Percentiles rank a stretch among this genome's conserved stretches.
These are phyloP conservation scores for Bromus sterilis DNA, from an alignment of 176 grass and related monocot species.

Conservation along the genomic window DNA sequence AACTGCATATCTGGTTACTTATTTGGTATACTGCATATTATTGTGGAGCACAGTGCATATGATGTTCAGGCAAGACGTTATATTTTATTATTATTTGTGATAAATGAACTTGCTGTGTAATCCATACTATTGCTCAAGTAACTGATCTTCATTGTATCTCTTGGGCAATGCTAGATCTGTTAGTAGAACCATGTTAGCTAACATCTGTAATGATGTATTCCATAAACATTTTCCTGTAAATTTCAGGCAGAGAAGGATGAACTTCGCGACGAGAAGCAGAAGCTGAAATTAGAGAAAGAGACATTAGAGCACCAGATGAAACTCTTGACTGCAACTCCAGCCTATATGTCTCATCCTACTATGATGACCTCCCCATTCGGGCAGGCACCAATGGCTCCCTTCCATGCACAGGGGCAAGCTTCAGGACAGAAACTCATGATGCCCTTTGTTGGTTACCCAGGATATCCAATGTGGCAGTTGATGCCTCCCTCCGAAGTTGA, in stretches of 20 bases:
- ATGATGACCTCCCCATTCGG: constrained; percentile 51
- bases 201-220: background rate
- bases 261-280: constrained; percentile 75
- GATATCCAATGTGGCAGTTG: constrained; percentile 68
- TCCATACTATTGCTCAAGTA: background rate
- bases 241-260: constrained; percentile 70
- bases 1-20: background rate
- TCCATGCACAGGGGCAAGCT: constrained; percentile 37
- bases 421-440: constrained; percentile 63
- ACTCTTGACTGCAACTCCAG: constrained; percentile 35
- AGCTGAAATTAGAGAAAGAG: constrained; percentile 58
- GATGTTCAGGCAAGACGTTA: background rate
- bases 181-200: background rate
- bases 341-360: constrained; percentile 51
- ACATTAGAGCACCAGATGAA: constrained; percentile 62
- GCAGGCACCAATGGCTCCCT: constrained; percentile 30
- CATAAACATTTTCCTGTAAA: background rate
- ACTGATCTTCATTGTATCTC: background rate
- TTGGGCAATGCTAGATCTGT: background rate
- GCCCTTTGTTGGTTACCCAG: constrained; percentile 54
- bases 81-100: background rate
- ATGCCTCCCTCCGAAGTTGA: constrained; percentile 65
- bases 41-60: background rate
- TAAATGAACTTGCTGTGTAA: background rate
- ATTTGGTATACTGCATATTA: background rate